Conservation (phyloP, 306 rosid species). For the Lupinus albus region DNA sequence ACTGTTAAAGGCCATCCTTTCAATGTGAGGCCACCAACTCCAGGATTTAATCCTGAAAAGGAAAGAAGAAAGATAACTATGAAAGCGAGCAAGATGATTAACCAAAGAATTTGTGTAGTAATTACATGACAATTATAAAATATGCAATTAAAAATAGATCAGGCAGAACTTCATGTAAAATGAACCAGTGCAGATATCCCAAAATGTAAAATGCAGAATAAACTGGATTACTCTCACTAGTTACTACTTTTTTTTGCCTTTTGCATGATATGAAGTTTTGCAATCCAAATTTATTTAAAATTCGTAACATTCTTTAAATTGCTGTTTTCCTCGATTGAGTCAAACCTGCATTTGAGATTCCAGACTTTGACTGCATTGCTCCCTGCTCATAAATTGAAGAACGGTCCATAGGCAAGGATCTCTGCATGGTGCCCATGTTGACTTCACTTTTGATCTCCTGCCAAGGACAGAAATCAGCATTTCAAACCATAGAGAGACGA, state of each 20-base stretch:
- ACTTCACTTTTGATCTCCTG: conserved; percentile 79
- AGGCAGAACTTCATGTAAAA: conserved; percentile 3
- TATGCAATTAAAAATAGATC: conserved; percentile 13
- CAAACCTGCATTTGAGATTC: conserved; percentile 76
- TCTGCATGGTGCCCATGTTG: conserved; percentile 68
- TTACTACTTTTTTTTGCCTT: conserved; percentile 23
- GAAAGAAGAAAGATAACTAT: conserved; percentile 34
- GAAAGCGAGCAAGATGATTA: conserved; percentile 27
- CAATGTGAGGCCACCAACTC: conserved; percentile 77
- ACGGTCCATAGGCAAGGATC: conserved; percentile 85
- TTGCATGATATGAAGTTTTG: conserved; percentile 20
- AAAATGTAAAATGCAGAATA: neutral
- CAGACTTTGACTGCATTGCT: conserved; percentile 82
- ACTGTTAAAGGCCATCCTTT: conserved; percentile 98
- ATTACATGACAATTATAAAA: neutral
- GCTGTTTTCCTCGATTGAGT: neutral
- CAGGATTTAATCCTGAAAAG: conserved; percentile 70
- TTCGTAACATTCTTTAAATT: conserved; percentile 21
- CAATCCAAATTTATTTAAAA: conserved; percentile 9
- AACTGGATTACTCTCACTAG: conserved; percentile 32
- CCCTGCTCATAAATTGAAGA: conserved; percentile 82
- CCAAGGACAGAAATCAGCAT: conserved; percentile 33
- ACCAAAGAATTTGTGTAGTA: conserved; percentile 12
- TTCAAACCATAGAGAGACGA: conserved; percentile 30
- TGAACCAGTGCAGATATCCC: conserved; percentile 12